Base-by-base conservation (phyloP, 805 yeast species). In the Komagataella ulmi region DNA sequence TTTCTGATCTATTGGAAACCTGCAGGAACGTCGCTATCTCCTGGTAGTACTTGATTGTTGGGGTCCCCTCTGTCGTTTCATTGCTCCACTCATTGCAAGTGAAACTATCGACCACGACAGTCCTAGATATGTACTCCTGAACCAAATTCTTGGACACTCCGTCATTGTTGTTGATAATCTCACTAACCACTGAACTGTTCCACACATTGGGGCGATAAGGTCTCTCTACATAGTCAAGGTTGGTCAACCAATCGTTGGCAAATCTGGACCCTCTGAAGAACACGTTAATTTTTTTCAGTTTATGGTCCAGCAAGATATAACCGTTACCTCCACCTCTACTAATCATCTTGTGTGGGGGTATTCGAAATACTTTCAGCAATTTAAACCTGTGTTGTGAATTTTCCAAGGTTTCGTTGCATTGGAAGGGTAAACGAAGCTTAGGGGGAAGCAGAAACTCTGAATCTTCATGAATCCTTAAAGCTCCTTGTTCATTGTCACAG, bases 291-390 rank as follows among this genome's bases (percentile, higher is more conserved):
- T 49, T 48, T 5, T 50, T 19, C 7, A 46, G 6, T 17, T 50
- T 49, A 46, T 58, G 60, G 30, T 59, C 61, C 18, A 58, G 36
- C 8, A 57, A 24, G 19, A 58, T 19, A 24, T 44, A 59, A 2
- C 61, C 60, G 24, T 57, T 56, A 6, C 62, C 62, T 24, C 61
- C 61, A 7, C 61, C 61, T 17, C 10, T 30, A 30, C 40, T 30
- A 50, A 45, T 12, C 52, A 30, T 6, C 51, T 52, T 17, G 46
- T 17, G 8, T 36, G 24, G 14, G 51, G 47, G 17, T 18, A 18
- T 30, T 30, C 40, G 40, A 30, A 50, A 19, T n/a, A 56, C 48
- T 12, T 36, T 51, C 6, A 54, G 52, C 36, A 58, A 49, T 21
- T 52, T 53, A 51, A 53, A 58, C 23, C 51, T 17, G 12, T 3